phyloP scores from a whole-genome alignment of 2,329 filamentous ascomycete species.

The Alternaria novae-zelandiae region DNA sequence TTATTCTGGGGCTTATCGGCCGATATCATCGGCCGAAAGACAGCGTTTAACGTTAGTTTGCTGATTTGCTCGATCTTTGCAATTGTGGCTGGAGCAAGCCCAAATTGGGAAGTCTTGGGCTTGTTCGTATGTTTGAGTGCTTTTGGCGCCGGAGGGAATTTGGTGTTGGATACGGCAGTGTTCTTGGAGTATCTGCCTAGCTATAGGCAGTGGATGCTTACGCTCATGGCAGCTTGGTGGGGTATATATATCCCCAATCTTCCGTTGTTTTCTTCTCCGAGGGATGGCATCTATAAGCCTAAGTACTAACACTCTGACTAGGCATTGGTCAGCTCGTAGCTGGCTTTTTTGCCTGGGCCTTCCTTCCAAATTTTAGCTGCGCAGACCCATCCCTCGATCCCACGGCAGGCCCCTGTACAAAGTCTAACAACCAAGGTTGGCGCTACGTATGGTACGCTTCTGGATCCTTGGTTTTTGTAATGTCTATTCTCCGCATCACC shows the following conservation, averaged over 20 bases:
- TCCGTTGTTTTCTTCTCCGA: neutral
- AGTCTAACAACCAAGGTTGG: slow-evolving; percentile 63
- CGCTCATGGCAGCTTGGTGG: slow-evolving; percentile 66
- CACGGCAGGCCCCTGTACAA: slow-evolving; percentile 55
- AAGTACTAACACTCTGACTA: slow-evolving; percentile 20
- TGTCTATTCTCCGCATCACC: slow-evolving; percentile 60
- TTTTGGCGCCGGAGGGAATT: slow-evolving; percentile 69
- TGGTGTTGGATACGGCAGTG: slow-evolving; percentile 68
- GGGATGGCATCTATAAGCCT: neutral
- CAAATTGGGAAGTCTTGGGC: slow-evolving; percentile 70
- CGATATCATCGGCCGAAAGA: slow-evolving; percentile 71
- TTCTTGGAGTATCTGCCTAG: slow-evolving; percentile 65
- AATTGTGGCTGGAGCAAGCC: slow-evolving; percentile 70
- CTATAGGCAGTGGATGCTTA: slow-evolving; percentile 69
- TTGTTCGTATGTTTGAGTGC: slow-evolving; percentile 68
- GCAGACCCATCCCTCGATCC: slow-evolving; percentile 37
- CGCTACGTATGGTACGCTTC: slow-evolving; percentile 63
- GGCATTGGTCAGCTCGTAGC: slow-evolving; percentile 58
- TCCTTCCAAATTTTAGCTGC: slow-evolving; percentile 59
- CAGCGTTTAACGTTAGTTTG: slow-evolving; percentile 72
- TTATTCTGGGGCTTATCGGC: slow-evolving; percentile 73
- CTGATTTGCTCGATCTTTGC: slow-evolving; percentile 68
- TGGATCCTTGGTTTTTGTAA: slow-evolving; percentile 61
- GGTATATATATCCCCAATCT: slow-evolving; percentile 32
- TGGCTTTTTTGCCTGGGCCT: slow-evolving; percentile 63